Conservation (phyloP, 129 eudicot genomes). For the Centaurea solstitialis region DNA sequence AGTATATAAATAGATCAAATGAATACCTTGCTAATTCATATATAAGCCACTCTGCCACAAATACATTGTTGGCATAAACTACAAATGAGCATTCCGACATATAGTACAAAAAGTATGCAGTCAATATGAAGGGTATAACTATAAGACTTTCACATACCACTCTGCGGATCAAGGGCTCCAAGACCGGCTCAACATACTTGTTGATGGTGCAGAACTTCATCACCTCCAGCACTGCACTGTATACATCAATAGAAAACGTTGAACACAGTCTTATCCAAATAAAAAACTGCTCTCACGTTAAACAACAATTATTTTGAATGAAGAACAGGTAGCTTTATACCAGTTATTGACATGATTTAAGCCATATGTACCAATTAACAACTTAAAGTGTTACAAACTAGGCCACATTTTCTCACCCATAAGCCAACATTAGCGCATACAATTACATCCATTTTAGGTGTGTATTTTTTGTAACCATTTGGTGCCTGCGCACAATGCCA, state of each 20-base stretch:
- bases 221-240: conserved; percentile 76
- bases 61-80: not conserved
- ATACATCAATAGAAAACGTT: not conserved
- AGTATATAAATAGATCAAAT: not conserved
- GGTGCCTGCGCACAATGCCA: not conserved
- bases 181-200: conserved; percentile 54
- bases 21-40: not conserved
- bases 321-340: not conserved
- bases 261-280: not conserved
- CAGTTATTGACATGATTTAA: not conserved
- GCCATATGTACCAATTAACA: not conserved
- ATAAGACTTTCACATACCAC: conserved; percentile 57
- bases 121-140: not conserved
- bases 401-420: not conserved
- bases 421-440: not conserved
- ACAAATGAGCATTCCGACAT: not conserved
- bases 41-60: conserved; percentile 3
- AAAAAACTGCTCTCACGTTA: not conserved
- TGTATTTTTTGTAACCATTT: not conserved
- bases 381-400: not conserved
- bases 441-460: not conserved
- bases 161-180: conserved; percentile 93
- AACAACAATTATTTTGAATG: not conserved
- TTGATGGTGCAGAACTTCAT: conserved; percentile 58
- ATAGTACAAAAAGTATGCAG: not conserved